Evolutionary conservation across 805 yeast species (phyloP).

Genomic region (Ogataea degrootiae): DNA sequence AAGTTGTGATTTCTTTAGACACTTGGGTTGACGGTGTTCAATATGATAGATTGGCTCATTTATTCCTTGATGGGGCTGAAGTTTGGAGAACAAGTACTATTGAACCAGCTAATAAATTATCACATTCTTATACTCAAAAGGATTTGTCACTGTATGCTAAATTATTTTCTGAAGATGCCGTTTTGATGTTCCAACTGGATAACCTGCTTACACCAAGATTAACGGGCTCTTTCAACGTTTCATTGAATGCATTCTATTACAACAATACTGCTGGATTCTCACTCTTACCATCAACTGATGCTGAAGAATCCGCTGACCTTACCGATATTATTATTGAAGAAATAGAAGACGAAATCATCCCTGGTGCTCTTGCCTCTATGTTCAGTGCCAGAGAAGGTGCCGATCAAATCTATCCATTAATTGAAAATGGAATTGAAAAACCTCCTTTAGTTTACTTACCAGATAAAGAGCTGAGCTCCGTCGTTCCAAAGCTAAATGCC

Average conservation of each 20-base stretch:
- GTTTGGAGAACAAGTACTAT: conserved; percentile 85
- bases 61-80: conserved; percentile 57
- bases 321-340: conserved; percentile 1
- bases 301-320: not conserved
- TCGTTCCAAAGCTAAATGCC: conserved; percentile 41
- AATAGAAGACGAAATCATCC: conserved; percentile 17
- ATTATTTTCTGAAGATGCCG: conserved; percentile 41
- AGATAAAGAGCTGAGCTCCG: conserved; percentile 30
- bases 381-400: conserved; percentile 35
- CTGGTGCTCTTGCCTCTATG: conserved; percentile 17
- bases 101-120: conserved; percentile 58
- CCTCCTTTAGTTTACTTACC: conserved; percentile 49
- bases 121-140: conserved; percentile 48
- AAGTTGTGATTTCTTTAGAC: conserved; percentile 48
- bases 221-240: conserved; percentile 57
- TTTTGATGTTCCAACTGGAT: conserved; percentile 57
- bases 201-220: conserved; percentile 51
- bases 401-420: conserved; percentile 35
- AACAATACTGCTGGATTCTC: conserved; percentile 19
- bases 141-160: conserved; percentile 56
- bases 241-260: conserved; percentile 49
- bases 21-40: conserved; percentile 56
- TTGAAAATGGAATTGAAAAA: conserved; percentile 18
- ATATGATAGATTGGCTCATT: conserved; percentile 60
- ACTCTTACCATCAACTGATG: conserved; percentile 1